These are phyloP conservation scores for Calonectria hongkongensis DNA, from an alignment of 2,329 filamentous ascomycete species.

Conservation along the genomic window DNA sequence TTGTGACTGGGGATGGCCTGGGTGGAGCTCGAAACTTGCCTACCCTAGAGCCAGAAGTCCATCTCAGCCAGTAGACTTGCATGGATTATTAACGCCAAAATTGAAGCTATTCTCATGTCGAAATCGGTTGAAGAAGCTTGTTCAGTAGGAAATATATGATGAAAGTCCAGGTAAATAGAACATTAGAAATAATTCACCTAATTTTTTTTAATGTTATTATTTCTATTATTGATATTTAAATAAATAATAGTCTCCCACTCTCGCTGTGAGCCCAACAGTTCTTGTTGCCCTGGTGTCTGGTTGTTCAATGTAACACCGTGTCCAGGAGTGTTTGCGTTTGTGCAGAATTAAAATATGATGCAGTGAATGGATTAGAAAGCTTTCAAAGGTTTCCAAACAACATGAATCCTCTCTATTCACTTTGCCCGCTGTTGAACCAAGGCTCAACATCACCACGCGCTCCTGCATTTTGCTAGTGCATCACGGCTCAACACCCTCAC, in stretches of 20 bases:
- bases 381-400: neutral
- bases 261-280: neutral
- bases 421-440: too few relatives aligned
- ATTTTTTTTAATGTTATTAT: too few relatives aligned
- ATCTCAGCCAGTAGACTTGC: conserved; percentile 42
- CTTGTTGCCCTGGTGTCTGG: neutral
- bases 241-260: too few relatives aligned
- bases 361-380: neutral
- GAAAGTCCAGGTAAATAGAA: neutral
- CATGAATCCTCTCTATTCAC: too few relatives aligned
- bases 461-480: neutral
- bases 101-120: conserved; percentile 43
- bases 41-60: conserved; percentile 26
- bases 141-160: neutral
- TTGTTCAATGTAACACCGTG: neutral
- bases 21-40: conserved; percentile 27
- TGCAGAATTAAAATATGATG: too few relatives aligned
- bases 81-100: conserved; percentile 41
- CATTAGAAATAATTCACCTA: too few relatives aligned
- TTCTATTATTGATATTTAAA: too few relatives aligned
- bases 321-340: neutral
- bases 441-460: neutral
- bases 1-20: conserved; percentile 21
- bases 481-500: neutral
- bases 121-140: neutral